Base-by-base conservation (phyloP, 139 green algal genomes). In the Coccomyxa sp. region DNA sequence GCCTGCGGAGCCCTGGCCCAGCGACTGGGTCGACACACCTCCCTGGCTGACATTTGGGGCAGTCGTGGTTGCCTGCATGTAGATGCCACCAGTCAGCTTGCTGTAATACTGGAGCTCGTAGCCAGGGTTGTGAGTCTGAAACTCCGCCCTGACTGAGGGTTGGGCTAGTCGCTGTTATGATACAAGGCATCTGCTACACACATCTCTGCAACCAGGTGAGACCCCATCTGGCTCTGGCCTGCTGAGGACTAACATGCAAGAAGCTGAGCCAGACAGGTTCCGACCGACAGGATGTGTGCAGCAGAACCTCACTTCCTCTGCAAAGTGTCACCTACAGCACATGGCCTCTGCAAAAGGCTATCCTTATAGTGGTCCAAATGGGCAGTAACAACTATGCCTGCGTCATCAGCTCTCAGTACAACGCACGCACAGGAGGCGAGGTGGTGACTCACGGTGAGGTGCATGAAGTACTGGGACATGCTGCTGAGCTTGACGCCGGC, bases 401-500 rank as follows among this genome's bases (percentile, higher is more conserved):
- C 50, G 18, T 31, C 5, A 64, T 3, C 5, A 64, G 5, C 50
- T 64, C 10, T 14, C 14, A 64, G 5, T 64, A 22, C 50, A 64
- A 64, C 5, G 22, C 5, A 22, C 5, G 5, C 5, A 2, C 5
- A 31, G 50, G 5, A 31, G 22, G 50, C 18, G 27, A 22, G 18
- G 5, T 10, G 64, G 64, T 34, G 29, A 34, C 64, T 22, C 64
- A 71, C 64, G 24, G 10, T 38, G 64, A 71, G 27, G 24, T 71
- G 64, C 64, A 71, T 3, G 64, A 71, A 71, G 64, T 71, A 71
- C 29, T 71, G 29, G 64, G 36, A 37, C 55, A 70, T 55, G 31
- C 55, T 22, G 75, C 36, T 37, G 77, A n/a, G 72, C 84, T 5
- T 12, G 76, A 74, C 36, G 79, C 79, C 70, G 80, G 29, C 14